A percentile compares a stretch with the other conserved stretches of the same genome.
Evolutionary conservation across 305 asterid species (phyloP).

Genomic region (Fraxinus latifolia): DNA sequence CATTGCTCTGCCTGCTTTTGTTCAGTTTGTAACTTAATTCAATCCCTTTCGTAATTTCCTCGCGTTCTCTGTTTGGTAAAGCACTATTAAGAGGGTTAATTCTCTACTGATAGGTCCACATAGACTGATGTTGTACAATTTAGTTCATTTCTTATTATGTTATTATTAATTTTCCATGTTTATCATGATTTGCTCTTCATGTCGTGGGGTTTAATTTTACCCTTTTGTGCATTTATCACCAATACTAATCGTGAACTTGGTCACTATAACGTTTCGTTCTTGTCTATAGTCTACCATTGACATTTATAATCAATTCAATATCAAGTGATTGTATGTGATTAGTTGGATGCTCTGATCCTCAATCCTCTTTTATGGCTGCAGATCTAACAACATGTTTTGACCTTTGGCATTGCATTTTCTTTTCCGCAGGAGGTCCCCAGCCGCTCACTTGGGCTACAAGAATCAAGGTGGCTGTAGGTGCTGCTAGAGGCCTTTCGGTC

Average conservation of each 20-base stretch:
- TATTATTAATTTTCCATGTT: not conserved
- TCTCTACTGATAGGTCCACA: not conserved
- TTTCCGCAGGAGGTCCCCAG: conserved; percentile 73
- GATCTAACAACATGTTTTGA: conserved; percentile 1
- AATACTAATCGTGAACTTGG: not conserved
- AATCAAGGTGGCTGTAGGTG: conserved; percentile 89
- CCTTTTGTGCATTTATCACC: not conserved
- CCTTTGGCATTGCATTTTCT: conserved; percentile 5
- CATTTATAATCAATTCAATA: not conserved
- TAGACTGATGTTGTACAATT: not conserved
- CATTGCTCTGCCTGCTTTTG: not conserved
- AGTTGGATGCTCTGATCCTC: not conserved
- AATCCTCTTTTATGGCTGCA: not conserved
- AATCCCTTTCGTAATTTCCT: not conserved
- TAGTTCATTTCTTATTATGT: not conserved
- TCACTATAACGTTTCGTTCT: not conserved
- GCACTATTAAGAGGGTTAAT: not conserved
- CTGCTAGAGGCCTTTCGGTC: conserved; percentile 87
- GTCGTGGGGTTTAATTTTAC: not conserved
- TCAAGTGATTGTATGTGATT: not conserved
- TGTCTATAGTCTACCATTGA: not conserved
- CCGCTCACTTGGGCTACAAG: conserved; percentile 87
- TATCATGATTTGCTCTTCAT: not conserved
- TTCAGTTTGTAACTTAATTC: not conserved
- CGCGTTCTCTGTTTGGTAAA: not conserved